Evolutionary conservation across 805 yeast genomes (phyloP).

Genomic region (Yamadazyma endophytica): DNA sequence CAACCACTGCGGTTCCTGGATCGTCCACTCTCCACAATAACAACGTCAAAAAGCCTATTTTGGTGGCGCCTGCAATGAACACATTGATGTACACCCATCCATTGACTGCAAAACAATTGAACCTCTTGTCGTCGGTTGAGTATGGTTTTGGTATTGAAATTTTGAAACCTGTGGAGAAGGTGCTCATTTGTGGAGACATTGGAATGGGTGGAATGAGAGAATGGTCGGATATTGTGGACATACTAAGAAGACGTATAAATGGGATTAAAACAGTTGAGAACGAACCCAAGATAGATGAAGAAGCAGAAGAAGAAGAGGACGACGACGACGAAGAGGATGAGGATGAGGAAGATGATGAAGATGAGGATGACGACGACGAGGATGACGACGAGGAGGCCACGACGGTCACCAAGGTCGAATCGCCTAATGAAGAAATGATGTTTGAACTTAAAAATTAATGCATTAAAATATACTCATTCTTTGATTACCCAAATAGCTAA

Average conservation of each 20-base stretch:
- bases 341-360: slow-evolving; percentile 35
- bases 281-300: slow-evolving; percentile 19
- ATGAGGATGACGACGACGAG: slow-evolving; percentile 35
- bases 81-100: slow-evolving; percentile 47
- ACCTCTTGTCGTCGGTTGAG: slow-evolving; percentile 27
- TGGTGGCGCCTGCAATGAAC: slow-evolving; percentile 48
- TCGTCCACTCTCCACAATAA: not conserved
- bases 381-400: slow-evolving; percentile 28
- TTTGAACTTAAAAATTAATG: slow-evolving; percentile 14
- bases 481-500: not conserved
- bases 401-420: slow-evolving; percentile 11
- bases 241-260: slow-evolving; percentile 31
- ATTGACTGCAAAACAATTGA: slow-evolving; percentile 37
- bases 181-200: slow-evolving; percentile 44
- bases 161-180: slow-evolving; percentile 44
- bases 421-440: slow-evolving; percentile 17
- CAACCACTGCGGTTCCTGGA: slow-evolving; percentile 1
- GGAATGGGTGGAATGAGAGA: slow-evolving; percentile 51
- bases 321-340: slow-evolving; percentile 36
- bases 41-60: slow-evolving; percentile 33
- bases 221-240: slow-evolving; percentile 44
- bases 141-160: slow-evolving; percentile 41
- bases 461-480: not conserved
- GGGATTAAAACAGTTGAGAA: slow-evolving; percentile 21
- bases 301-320: slow-evolving; percentile 29